These are phyloP conservation scores for Dendrobium nobile DNA, from an alignment of 106 monocot species.

Conservation along the genomic window DNA sequence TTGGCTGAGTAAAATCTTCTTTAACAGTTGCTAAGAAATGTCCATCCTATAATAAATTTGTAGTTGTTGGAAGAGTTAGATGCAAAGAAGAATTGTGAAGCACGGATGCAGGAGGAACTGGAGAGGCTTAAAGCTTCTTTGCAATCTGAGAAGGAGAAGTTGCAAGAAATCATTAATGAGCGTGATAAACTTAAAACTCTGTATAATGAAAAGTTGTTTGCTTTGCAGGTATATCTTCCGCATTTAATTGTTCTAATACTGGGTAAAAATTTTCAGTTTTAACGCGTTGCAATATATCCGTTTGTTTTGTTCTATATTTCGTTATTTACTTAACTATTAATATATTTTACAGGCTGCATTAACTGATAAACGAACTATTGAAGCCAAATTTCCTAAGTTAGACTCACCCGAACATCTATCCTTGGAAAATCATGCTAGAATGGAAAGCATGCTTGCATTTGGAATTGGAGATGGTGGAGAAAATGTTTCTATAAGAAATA, in stretches of 20 bases:
- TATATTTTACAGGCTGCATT: slow-evolving; percentile 41
- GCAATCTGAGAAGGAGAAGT: slow-evolving; percentile 54
- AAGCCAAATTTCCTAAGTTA: slow-evolving; percentile 32
- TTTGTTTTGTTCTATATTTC: not conserved
- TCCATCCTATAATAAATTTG: not conserved
- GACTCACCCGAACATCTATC: slow-evolving; percentile 20
- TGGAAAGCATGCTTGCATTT: slow-evolving; percentile 10
- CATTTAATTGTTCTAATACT: not conserved
- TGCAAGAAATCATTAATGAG: slow-evolving; percentile 39
- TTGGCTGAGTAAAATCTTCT: not conserved
- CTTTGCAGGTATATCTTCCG: slow-evolving; percentile 63
- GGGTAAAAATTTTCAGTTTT: not conserved
- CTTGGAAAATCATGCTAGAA: slow-evolving; percentile 15
- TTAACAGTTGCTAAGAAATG: not conserved
- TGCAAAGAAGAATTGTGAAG: slow-evolving; percentile 59
- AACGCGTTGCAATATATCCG: not conserved
- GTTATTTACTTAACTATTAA: not conserved
- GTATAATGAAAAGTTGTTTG: slow-evolving; percentile 68
- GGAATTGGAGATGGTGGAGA: slow-evolving; percentile 14
- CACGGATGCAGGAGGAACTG: slow-evolving; percentile 65
- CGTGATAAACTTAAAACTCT: slow-evolving; percentile 50
- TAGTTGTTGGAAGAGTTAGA: slow-evolving; percentile 78
- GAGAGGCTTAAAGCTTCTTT: slow-evolving; percentile 59
- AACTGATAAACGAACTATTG: slow-evolving; percentile 46
- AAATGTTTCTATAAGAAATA: slow-evolving; percentile 15